phyloP scores from a whole-genome alignment of 2,329 filamentous ascomycete species.

The Ophioceras dolichostomum region DNA sequence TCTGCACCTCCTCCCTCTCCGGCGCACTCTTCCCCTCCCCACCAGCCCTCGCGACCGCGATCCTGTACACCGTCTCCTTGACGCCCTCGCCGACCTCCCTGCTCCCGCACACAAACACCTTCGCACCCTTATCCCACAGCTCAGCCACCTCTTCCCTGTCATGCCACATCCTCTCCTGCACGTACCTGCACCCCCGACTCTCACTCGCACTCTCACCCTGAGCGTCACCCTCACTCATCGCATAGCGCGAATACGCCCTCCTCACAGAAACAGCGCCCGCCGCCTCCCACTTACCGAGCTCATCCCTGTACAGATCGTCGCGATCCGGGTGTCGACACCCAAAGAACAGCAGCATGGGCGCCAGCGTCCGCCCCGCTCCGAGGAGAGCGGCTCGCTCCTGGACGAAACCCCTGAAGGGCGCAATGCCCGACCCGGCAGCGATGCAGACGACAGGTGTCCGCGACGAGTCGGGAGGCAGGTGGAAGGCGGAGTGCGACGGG shows the following conservation, averaged over 20 bases:
- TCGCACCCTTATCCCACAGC: constrained; percentile 27
- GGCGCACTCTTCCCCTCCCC: constrained; percentile 14
- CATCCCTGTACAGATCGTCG: constrained; percentile 49
- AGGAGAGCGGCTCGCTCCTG: constrained; percentile 46
- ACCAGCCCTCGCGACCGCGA: constrained; percentile 18
- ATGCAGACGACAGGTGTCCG: constrained; percentile 38
- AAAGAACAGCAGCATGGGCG: constrained; percentile 51
- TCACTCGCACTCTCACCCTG: too few species aligned
- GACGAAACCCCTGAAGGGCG: constrained; percentile 51
- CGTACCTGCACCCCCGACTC: constrained; percentile 16
- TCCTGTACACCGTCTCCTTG: constrained; percentile 18
- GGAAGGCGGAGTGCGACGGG: constrained; percentile 29
- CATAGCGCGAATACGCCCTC: constrained; percentile 42
- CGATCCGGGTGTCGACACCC: constrained; percentile 43
- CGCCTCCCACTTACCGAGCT: constrained; percentile 45
- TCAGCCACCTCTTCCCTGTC: constrained; percentile 16
- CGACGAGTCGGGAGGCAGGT: constrained; percentile 30
- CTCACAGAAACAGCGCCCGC: constrained; percentile 48
- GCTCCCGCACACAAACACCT: constrained; percentile 51
- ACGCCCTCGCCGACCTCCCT: constrained; percentile 28
- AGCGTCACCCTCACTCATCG: too few species aligned
- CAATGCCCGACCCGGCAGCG: constrained; percentile 41
- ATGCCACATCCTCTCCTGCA: constrained; percentile 38
- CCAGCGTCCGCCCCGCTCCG: constrained; percentile 37
- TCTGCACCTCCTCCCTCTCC: constrained; percentile 24